Conservation (phyloP, 2,329 filamentous ascomycete species). For the Diplodia intermedia region DNA sequence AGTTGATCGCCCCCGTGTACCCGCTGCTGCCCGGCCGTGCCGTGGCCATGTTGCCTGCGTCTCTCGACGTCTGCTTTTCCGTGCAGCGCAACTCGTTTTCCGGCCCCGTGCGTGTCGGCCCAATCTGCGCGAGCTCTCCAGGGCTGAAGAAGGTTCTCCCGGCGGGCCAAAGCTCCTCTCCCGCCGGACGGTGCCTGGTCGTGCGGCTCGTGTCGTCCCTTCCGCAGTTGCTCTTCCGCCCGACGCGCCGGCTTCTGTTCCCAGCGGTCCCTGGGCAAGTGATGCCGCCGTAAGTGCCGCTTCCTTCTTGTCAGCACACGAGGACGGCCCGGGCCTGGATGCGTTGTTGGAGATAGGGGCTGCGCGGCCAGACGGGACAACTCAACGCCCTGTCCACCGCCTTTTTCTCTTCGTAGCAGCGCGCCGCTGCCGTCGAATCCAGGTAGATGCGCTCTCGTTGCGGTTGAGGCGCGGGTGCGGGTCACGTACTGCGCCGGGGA, state of each 20-base stretch:
- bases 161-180: slow-evolving; percentile 17
- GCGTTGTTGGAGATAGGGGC: slow-evolving; percentile 19
- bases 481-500: background rate
- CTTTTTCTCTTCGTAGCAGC: background rate
- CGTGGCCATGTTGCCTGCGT: background rate
- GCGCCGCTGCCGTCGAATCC: background rate
- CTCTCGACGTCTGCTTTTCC: slow-evolving; percentile 1
- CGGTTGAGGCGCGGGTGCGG: background rate
- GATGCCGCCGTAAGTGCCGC: slow-evolving; percentile 12
- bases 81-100: slow-evolving; percentile 19
- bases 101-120: slow-evolving; percentile 1
- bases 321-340: background rate
- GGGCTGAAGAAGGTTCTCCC: slow-evolving; percentile 6
- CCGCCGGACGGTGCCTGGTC: slow-evolving; percentile 1
- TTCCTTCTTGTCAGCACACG: slow-evolving; percentile 3
- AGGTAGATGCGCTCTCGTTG: background rate
- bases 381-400: slow-evolving; percentile 17
- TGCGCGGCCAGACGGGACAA: background rate
- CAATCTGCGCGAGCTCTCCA: background rate
- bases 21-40: slow-evolving; percentile 22
- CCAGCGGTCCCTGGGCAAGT: slow-evolving; percentile 1
- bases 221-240: slow-evolving; percentile 1
- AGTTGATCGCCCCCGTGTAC: slow-evolving; percentile 19
- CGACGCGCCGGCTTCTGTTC: slow-evolving; percentile 13
- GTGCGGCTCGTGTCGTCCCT: slow-evolving; percentile 21